phyloP scores from a whole-genome alignment of 2,329 filamentous ascomycete species.

The Rhexocercosporidium sp. region DNA sequence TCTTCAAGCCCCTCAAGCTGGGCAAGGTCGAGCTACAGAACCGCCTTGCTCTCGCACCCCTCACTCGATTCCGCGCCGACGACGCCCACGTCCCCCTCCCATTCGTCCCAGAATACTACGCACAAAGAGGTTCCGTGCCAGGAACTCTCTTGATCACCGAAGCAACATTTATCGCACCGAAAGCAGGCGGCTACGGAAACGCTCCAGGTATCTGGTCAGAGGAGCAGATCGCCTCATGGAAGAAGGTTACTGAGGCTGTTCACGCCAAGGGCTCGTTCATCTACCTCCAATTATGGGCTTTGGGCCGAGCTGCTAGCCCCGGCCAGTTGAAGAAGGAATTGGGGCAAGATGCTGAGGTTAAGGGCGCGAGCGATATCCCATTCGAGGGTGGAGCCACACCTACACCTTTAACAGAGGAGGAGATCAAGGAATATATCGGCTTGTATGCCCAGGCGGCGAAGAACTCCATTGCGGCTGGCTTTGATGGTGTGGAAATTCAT shows the following conservation, averaged over 20 bases:
- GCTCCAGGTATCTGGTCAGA: conserved; percentile 60
- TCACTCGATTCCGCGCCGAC: conserved; percentile 59
- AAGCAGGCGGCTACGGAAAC: conserved; percentile 53
- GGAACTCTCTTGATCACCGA: conserved; percentile 63
- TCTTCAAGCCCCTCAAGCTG: conserved; percentile 51
- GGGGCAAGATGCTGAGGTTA: conserved; percentile 29
- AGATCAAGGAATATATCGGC: conserved; percentile 45
- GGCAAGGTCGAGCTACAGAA: conserved; percentile 49
- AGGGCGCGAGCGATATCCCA: conserved; percentile 33
- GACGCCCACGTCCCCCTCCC: conserved; percentile 52
- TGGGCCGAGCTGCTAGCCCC: conserved; percentile 52
- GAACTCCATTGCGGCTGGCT: conserved; percentile 57
- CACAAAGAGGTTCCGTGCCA: conserved; percentile 53
- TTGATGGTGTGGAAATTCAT: conserved; percentile 57
- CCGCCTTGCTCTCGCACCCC: conserved; percentile 59
- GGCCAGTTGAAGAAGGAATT: conserved; percentile 32
- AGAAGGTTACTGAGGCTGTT: conserved; percentile 60
- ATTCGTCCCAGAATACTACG: conserved; percentile 56
- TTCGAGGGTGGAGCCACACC: conserved; percentile 33
- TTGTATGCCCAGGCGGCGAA: conserved; percentile 42
- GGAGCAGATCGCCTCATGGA: conserved; percentile 61
- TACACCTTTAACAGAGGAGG: conserved; percentile 46
- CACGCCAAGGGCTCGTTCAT: conserved; percentile 63
- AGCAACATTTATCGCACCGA: conserved; percentile 53
- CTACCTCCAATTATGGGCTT: conserved; percentile 64